Percentiles rank a stretch among this genome's conserved stretches.
These are phyloP conservation scores for Arthrocladium fulminans DNA, from an alignment of 2,329 filamentous ascomycete genomes.

Conservation along the genomic window DNA sequence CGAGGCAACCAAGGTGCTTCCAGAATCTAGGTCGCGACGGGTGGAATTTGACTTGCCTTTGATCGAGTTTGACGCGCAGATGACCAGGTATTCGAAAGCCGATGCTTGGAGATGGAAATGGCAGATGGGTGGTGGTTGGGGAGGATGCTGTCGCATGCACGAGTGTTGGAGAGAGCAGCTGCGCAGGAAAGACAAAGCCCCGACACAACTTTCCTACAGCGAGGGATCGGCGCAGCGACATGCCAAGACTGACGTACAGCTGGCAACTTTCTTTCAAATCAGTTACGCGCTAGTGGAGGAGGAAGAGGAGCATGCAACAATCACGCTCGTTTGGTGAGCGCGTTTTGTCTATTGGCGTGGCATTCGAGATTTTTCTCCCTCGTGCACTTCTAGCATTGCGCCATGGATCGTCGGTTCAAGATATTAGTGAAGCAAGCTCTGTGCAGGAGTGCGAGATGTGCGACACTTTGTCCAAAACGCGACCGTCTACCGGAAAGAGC, in stretches of 20 bases:
- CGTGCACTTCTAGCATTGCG: too few relatives aligned
- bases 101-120: conserved; percentile 1
- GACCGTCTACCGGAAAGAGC: too few relatives aligned
- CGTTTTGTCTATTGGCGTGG: too few relatives aligned
- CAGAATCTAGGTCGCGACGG: neutral
- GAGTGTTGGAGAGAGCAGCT: conserved; percentile 23
- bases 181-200: conserved; percentile 21
- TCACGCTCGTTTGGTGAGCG: neutral
- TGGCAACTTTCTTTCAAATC: neutral
- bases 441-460: too few relatives aligned
- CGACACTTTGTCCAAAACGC: too few relatives aligned
- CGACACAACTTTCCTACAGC: neutral
- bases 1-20: neutral
- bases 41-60: neutral
- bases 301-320: neutral
- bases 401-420: too few relatives aligned
- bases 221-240: neutral
- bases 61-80: neutral
- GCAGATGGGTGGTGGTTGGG: conserved; percentile 9
- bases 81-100: neutral
- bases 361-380: too few relatives aligned
- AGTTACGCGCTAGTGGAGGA: neutral
- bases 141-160: conserved; percentile 24
- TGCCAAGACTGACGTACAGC: conserved; percentile 6
- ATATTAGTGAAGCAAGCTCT: too few relatives aligned